Conservation (phyloP, 163 green algal species). For the Scenedesmus sp. region DNA sequence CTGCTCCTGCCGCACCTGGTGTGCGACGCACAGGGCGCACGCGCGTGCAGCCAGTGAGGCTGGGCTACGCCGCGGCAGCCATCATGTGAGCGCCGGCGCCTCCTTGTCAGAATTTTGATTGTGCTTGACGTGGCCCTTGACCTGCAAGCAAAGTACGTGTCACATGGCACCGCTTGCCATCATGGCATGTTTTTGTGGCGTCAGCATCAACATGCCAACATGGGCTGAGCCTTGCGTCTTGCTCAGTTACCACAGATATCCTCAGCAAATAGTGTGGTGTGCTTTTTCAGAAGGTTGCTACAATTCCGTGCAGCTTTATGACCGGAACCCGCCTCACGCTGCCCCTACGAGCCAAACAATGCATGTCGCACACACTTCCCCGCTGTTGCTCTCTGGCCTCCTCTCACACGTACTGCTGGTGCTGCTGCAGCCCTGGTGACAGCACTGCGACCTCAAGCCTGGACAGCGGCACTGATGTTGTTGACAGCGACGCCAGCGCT, state of each 20-base stretch:
- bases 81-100: slow-evolving; percentile 5
- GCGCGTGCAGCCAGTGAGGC: neutral
- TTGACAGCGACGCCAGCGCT: neutral
- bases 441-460: neutral
- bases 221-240: too few relatives aligned
- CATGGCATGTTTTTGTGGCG: neutral
- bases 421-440: neutral
- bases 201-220: neutral
- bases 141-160: too few relatives aligned
- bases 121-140: neutral
- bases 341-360: too few relatives aligned
- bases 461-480: neutral
- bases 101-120: neutral
- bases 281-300: too few relatives aligned
- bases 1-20: neutral
- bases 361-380: too few relatives aligned
- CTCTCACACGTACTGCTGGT: neutral
- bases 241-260: too few relatives aligned
- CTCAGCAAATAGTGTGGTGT: too few relatives aligned
- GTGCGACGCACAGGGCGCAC: neutral
- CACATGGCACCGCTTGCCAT: too few relatives aligned
- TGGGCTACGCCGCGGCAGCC: neutral
- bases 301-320: too few relatives aligned
- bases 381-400: neutral
- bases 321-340: too few relatives aligned